These are phyloP conservation scores for Chenopodium berlandieri DNA, from an alignment of 148 eudicot genomes.

Conservation along the genomic window DNA sequence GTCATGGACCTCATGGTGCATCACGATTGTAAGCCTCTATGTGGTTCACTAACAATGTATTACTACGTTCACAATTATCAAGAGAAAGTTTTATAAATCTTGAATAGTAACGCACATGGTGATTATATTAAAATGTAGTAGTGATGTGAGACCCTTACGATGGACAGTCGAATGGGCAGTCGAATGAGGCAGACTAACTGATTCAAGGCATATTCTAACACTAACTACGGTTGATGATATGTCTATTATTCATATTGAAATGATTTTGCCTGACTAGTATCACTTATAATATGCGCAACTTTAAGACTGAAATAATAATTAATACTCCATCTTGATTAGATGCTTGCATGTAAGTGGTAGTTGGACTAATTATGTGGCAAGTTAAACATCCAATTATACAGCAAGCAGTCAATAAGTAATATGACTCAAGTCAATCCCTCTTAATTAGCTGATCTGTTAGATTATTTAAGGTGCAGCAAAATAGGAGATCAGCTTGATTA, in stretches of 20 bases:
- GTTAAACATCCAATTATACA: background rate
- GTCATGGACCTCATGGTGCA: too few species aligned
- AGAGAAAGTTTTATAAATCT: too few species aligned
- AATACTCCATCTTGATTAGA: background rate
- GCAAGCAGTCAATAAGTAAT: background rate
- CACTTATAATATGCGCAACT: background rate
- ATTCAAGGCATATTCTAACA: too few species aligned
- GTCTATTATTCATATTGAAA: background rate
- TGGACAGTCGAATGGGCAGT: too few species aligned
- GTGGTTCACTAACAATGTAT: too few species aligned
- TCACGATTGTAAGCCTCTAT: too few species aligned
- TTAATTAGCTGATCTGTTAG: background rate
- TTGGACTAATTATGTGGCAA: background rate
- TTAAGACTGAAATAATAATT: background rate
- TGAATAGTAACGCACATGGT: too few species aligned
- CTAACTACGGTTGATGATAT: too few species aligned
- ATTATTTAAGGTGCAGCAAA: background rate
- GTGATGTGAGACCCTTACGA: too few species aligned
- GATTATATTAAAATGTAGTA: too few species aligned
- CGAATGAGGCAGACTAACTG: too few species aligned
- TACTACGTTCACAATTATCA: too few species aligned
- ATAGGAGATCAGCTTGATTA: background rate
- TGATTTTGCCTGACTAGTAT: background rate
- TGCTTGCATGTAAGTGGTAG: background rate
- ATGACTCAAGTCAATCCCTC: slow-evolving; percentile 9